Percentiles rank a stretch among this genome's conserved stretches.
Conservation (phyloP, 2,329 filamentous ascomycete species). For the Juglanconis juglandina region DNA sequence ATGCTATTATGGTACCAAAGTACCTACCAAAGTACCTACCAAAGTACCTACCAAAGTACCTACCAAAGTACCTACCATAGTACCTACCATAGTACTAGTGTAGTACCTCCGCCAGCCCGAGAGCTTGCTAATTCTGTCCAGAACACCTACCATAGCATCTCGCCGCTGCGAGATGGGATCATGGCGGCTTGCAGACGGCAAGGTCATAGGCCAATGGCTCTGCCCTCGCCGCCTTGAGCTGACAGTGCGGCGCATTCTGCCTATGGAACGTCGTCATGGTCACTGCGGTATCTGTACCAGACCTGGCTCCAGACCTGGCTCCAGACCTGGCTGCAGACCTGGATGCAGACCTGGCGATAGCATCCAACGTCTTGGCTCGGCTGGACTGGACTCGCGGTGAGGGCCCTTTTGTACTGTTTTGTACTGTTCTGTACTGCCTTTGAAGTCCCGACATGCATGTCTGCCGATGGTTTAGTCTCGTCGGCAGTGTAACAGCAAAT, state of each 20-base stretch:
- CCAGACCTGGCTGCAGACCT: no score
- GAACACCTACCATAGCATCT: neutral
- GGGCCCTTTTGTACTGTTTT: neutral
- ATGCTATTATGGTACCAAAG: neutral
- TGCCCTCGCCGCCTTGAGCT: no score
- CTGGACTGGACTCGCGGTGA: neutral
- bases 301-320: neutral
- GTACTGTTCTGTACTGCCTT: neutral
- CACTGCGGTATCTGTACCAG: no score
- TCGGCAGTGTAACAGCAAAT: neutral
- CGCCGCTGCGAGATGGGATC: neutral
- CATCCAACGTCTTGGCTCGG: neutral
- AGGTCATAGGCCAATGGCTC: no score
- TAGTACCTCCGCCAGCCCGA: no score
- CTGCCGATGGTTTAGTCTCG: neutral
- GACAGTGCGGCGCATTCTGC: no score
- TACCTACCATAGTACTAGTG: no score
- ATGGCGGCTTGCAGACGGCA: neutral
- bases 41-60: no score
- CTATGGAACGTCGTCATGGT: no score
- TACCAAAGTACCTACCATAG: no score
- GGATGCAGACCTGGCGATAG: neutral
- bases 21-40: no score
- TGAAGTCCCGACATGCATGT: neutral
- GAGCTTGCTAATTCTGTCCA: neutral